Evolutionary conservation across 768 basidiomycete species (phyloP), one percentile per base, ranked within the genome.

Genomic region (Tremella yokohamensis): DNA sequence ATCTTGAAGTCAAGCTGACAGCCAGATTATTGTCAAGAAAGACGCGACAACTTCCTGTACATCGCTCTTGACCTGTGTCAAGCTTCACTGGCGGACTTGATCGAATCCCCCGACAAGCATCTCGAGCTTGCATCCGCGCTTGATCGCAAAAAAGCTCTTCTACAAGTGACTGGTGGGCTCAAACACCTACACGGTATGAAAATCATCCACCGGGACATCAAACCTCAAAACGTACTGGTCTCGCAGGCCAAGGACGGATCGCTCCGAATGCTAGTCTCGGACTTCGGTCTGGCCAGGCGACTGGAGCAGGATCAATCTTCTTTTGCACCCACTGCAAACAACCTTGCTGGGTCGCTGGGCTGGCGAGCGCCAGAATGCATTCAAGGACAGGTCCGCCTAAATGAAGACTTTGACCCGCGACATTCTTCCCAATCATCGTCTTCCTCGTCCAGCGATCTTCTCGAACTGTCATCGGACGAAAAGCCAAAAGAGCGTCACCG

Each of bases 281-380:
- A 99, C 78, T 98, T 99, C 73, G 96, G 96, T 37, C 81, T 99
- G 50, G 97, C 94, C 74, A 93, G 93, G 76, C 91, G 89, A 75
- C 81, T 98, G 45, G 93, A 97, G 64, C 79, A 89, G 38, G 96
- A 97, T 77, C 93, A 98, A 81, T 93, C 91, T 51, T 92, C 90
- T 69, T 98, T 98, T 76, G 79, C 91, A 63, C 94, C 93, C 1
- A 97, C 94, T 0, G 76, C 72, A 48, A 87, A 93, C 69, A 90
- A 94, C 6, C 84, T 87, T 29, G 84, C 89, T 79, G 96, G 96
- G 13, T 94, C 93, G 0, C 87, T 93, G 18, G 96, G 96, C 0
- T 99, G 96, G 90, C 84, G 96, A 3, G 96, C 96, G 0, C 96
- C 96, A 0, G 96, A 99, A 78, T 92, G 97, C 62, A 78, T 99